Percentiles rank a stretch among this genome's conserved stretches.
Evolutionary conservation across 495 filamentous ascomycete species (phyloP).

Genomic region (Letharia lupina): DNA sequence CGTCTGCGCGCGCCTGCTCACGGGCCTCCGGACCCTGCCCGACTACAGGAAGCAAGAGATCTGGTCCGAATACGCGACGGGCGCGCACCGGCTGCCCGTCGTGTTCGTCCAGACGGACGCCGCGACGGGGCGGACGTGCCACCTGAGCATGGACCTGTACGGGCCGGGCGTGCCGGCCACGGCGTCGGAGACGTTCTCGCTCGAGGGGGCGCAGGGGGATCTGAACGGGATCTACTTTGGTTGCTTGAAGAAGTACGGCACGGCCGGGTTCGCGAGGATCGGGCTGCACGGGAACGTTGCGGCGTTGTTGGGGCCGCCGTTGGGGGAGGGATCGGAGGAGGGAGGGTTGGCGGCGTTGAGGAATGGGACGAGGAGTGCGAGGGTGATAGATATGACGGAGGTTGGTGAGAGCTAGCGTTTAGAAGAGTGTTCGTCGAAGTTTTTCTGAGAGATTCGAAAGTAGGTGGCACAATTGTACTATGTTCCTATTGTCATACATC

Average conservation of each 20-base stretch:
- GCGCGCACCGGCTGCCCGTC: constrained; percentile 7
- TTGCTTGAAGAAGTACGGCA: constrained; percentile 5
- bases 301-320: constrained; percentile 14
- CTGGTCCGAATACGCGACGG: constrained; percentile 13
- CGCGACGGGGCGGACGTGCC: not conserved
- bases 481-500: not conserved
- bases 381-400: not conserved
- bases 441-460: not conserved
- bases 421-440: not conserved
- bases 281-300: constrained; percentile 12
- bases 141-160: constrained; percentile 11
- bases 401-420: not conserved
- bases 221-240: constrained; percentile 16
- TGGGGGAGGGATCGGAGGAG: not conserved
- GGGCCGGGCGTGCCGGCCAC: constrained; percentile 10
- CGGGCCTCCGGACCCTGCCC: constrained; percentile 10
- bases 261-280: constrained; percentile 8
- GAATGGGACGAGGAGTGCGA: not conserved
- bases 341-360: not conserved
- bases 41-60: constrained; percentile 7
- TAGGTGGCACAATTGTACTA: not conserved
- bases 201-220: constrained; percentile 10
- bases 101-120: constrained; percentile 11
- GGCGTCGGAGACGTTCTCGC: constrained; percentile 13
- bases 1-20: constrained; percentile 15